These are phyloP conservation scores for Lasiosphaeria ovina DNA, from an alignment of 495 filamentous ascomycete species.

Conservation along the genomic window DNA sequence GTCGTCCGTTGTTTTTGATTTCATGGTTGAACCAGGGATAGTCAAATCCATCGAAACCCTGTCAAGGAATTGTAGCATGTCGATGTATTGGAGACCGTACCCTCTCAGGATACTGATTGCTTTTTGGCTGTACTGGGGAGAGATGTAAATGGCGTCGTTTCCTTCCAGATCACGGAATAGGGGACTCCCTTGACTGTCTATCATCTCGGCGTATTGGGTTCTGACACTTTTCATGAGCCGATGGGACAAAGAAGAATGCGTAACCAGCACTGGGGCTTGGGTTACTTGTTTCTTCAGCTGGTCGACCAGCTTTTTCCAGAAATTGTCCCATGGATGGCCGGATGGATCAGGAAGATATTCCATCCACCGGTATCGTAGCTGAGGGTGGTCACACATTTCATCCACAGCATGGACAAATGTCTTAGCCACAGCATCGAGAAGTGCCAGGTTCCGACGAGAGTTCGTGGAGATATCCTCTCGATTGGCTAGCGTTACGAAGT, in stretches of 20 bases:
- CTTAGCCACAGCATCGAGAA: slow-evolving; percentile 17
- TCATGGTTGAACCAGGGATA: slow-evolving; percentile 12
- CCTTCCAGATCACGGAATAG: slow-evolving; percentile 21
- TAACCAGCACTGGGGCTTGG: slow-evolving; percentile 1
- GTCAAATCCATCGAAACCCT: slow-evolving; percentile 16
- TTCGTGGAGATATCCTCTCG: slow-evolving; percentile 35
- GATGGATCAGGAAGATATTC: slow-evolving; percentile 25
- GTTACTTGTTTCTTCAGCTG: slow-evolving; percentile 2
- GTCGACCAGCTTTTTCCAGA: slow-evolving; percentile 24
- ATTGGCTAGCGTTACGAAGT: slow-evolving; percentile 35
- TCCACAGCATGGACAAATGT: slow-evolving; percentile 24
- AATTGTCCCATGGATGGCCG: slow-evolving; percentile 15
- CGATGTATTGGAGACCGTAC: slow-evolving; percentile 2
- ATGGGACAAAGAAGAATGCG: neutral
- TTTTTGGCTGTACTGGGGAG: slow-evolving; percentile 1
- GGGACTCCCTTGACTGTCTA: slow-evolving; percentile 20
- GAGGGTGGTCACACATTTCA: slow-evolving; percentile 20
- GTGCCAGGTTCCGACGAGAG: slow-evolving; percentile 21
- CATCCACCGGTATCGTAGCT: slow-evolving; percentile 30
- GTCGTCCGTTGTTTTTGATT: slow-evolving; percentile 3
- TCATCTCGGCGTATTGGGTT: neutral
- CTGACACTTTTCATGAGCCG: neutral
- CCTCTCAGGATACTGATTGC: neutral
- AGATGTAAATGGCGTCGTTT: slow-evolving; percentile 14
- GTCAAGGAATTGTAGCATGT: neutral